phyloP scores from a whole-genome alignment of 768 basidiomycete species.

The Rossbeevera mucosa region DNA sequence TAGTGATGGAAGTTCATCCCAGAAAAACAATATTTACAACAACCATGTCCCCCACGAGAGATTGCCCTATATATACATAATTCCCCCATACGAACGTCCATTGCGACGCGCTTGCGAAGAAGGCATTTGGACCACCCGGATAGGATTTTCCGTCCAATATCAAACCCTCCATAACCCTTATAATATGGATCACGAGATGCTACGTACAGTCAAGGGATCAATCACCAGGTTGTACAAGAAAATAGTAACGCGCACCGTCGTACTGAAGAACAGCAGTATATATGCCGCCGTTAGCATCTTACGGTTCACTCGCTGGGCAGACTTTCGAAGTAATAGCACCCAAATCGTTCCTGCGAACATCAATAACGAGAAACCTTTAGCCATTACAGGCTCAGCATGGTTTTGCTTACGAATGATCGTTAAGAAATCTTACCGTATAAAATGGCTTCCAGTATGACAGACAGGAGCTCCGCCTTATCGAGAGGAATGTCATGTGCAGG shows the following conservation, averaged over 20 bases:
- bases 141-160: constrained; percentile 14
- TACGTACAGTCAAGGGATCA: background rate
- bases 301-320: constrained; percentile 11
- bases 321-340: constrained; percentile 10
- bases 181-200: constrained; percentile 26
- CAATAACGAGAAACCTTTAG: constrained; percentile 32
- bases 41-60: constrained; percentile 28
- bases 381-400: background rate
- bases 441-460: constrained; percentile 11
- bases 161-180: constrained; percentile 26
- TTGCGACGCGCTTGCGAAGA: constrained; percentile 24
- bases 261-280: constrained; percentile 29
- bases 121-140: constrained; percentile 20
- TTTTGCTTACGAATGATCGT: background rate
- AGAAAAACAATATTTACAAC: constrained; percentile 17
- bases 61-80: constrained; percentile 21
- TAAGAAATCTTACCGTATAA: constrained; percentile 16
- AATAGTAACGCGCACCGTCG: constrained; percentile 16
- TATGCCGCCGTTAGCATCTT: constrained; percentile 23
- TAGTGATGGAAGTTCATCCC: background rate
- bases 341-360: constrained; percentile 33
- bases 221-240: background rate
- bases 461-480: background rate
- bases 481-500: background rate
- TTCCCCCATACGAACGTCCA: constrained; percentile 30